A percentile compares a stretch with the other conserved stretches of the same genome.
Conservation (phyloP, 257 asterid species). For the Eucommia ulmoides region DNA sequence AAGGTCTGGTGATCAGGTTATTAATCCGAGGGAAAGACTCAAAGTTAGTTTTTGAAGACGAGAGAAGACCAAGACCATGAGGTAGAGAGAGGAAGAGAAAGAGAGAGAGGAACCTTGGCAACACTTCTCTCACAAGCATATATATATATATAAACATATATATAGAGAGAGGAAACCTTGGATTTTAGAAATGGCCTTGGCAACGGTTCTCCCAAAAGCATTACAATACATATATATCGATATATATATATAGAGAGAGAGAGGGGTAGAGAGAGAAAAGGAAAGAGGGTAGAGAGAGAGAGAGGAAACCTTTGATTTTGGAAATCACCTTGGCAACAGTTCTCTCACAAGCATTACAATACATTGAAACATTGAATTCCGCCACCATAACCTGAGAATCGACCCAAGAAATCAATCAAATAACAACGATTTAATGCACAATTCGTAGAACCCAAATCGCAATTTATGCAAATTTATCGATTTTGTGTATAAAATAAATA, state of each 20-base stretch:
- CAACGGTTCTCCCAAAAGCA: too few species aligned
- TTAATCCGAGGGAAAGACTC: too few species aligned
- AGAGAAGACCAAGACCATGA: neutral
- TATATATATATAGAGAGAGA: too few species aligned
- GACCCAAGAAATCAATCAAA: neutral
- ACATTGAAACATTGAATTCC: slow-evolving; percentile 56
- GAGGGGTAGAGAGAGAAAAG: neutral
- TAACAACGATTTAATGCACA: neutral
- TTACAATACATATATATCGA: too few species aligned
- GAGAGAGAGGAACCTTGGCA: too few species aligned
- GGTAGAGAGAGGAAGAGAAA: neutral
- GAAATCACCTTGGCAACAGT: slow-evolving; percentile 51
- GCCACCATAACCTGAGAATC: slow-evolving; percentile 33
- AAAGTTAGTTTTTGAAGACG: neutral
- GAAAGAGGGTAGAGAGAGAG: neutral
- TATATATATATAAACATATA: too few species aligned
- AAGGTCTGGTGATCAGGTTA: too few species aligned
- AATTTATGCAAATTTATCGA: neutral
- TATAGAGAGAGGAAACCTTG: too few species aligned
- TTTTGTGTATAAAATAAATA: neutral
- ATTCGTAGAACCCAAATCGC: neutral
- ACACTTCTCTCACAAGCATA: too few species aligned
- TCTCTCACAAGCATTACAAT: slow-evolving; percentile 87
- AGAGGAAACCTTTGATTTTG: slow-evolving; percentile 54
- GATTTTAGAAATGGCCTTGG: too few species aligned